Percentiles rank a stretch among this genome's conserved stretches.
These are phyloP conservation scores for Pseudocercospora cruenta DNA, from an alignment of 2,329 filamentous ascomycete species.

Conservation along the genomic window DNA sequence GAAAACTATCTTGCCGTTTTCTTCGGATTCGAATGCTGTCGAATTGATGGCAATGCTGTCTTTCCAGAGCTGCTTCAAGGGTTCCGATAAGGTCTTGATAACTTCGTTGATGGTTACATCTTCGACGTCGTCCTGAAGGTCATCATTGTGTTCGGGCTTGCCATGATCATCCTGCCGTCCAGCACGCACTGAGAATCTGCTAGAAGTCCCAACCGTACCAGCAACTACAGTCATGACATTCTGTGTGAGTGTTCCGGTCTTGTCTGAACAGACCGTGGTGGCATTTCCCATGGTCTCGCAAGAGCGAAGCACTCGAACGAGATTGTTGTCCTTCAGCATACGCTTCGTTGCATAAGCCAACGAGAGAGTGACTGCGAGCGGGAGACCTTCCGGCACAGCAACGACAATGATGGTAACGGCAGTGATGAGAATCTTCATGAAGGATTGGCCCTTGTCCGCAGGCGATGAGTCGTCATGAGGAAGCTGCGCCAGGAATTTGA, in stretches of 20 bases:
- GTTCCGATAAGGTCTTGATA: conserved; percentile 54
- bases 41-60: conserved; percentile 71
- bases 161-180: conserved; percentile 29
- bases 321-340: conserved; percentile 71
- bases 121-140: conserved; percentile 44
- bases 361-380: conserved; percentile 69
- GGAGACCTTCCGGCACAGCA: conserved; percentile 69
- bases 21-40: conserved; percentile 69
- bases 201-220: conserved; percentile 65
- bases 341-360: conserved; percentile 69
- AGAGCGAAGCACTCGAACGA: conserved; percentile 68
- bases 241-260: conserved; percentile 74
- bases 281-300: conserved; percentile 75
- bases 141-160: conserved; percentile 30
- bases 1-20: conserved; percentile 62
- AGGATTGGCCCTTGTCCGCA: conserved; percentile 75
- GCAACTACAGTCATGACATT: conserved; percentile 79
- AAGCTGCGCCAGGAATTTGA: conserved; percentile 78
- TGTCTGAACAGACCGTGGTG: conserved; percentile 78
- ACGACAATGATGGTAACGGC: conserved; percentile 70
- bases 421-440: conserved; percentile 66
- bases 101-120: conserved; percentile 60
- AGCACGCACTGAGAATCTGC: conserved; percentile 56
- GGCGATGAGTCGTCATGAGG: conserved; percentile 57
- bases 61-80: conserved; percentile 60